Percentiles rank a stretch among this genome's conserved stretches.
Evolutionary conservation across 192 early-diverging fungal species (phyloP).

Genomic region (Kappamyces sp.): DNA sequence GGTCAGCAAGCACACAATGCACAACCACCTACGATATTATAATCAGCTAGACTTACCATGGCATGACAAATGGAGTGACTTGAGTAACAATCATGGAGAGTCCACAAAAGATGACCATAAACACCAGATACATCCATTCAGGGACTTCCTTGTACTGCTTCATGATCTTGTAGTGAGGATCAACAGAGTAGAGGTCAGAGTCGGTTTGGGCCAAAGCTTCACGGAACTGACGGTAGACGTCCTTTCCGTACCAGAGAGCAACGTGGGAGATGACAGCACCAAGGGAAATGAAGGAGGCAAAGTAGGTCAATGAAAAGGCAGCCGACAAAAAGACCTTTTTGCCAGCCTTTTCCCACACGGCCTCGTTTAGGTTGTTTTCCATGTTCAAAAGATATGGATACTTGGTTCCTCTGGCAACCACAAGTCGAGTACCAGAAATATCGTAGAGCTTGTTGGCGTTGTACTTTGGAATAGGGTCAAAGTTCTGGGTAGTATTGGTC

Average conservation of each 20-base stretch:
- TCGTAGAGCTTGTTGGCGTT: constrained; percentile 11
- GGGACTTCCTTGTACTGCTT: constrained; percentile 65
- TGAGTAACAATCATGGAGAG: constrained; percentile 45
- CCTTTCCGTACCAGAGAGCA: constrained; percentile 24
- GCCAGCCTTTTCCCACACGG: background rate
- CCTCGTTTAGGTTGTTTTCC: constrained; percentile 11
- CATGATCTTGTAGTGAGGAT: constrained; percentile 69
- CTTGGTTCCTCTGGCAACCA: too few species aligned
- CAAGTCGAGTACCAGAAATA: background rate
- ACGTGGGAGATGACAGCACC: constrained; percentile 22
- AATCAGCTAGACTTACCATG: constrained; percentile 36
- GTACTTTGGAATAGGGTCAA: constrained; percentile 1
- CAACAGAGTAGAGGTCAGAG: constrained; percentile 39
- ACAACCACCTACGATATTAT: constrained; percentile 45
- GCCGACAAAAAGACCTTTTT: constrained; percentile 9
- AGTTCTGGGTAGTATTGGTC: background rate
- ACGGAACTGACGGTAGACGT: constrained; percentile 13
- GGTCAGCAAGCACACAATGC: too few species aligned
- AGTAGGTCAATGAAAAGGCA: constrained; percentile 17
- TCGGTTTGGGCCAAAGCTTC: constrained; percentile 6
- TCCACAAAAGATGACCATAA: constrained; percentile 39
- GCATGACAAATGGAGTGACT: constrained; percentile 52
- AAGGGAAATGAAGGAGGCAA: constrained; percentile 21
- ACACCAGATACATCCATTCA: constrained; percentile 48
- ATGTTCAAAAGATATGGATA: background rate